These are phyloP conservation scores for Diaporthe longicolla DNA, from an alignment of 2,329 filamentous ascomycete species.

Conservation along the genomic window DNA sequence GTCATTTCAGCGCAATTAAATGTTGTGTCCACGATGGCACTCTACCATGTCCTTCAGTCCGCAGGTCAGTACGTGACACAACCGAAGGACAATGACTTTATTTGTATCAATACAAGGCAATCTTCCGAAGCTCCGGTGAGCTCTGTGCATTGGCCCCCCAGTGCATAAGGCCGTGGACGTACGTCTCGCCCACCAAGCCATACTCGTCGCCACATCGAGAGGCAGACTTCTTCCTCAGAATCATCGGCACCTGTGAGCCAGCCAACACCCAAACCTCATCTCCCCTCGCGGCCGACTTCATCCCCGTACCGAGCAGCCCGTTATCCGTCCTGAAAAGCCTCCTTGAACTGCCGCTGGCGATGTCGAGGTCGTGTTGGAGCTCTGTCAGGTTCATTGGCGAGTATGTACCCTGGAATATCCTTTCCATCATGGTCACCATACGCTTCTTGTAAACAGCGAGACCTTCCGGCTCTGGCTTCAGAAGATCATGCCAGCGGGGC, in stretches of 20 bases:
- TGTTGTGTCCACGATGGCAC: too few relatives aligned
- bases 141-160: not conserved
- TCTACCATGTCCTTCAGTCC: too few relatives aligned
- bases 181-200: constrained; percentile 32
- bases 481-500: constrained; percentile 32
- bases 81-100: too few relatives aligned
- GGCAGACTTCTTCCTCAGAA: constrained; percentile 2
- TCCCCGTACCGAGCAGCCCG: constrained; percentile 35
- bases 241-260: constrained; percentile 29
- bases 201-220: not conserved
- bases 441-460: constrained; percentile 26
- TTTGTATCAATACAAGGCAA: not conserved
- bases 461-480: constrained; percentile 31
- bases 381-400: constrained; percentile 34
- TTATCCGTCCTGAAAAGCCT: constrained; percentile 34
- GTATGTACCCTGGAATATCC: constrained; percentile 36
- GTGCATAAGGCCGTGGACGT: constrained; percentile 39
- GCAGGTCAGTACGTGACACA: not conserved
- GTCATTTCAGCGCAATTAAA: not conserved
- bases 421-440: constrained; percentile 32
- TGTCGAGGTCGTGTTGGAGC: constrained; percentile 41
- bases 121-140: not conserved
- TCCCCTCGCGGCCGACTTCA: constrained; percentile 19
- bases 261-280: constrained; percentile 39
- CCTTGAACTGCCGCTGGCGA: constrained; percentile 33